Evolutionary conservation across 108 stramenopile species (phyloP), one percentile per base, ranked within the genome.

Genomic region (Cylindrotheca fusiformis): DNA sequence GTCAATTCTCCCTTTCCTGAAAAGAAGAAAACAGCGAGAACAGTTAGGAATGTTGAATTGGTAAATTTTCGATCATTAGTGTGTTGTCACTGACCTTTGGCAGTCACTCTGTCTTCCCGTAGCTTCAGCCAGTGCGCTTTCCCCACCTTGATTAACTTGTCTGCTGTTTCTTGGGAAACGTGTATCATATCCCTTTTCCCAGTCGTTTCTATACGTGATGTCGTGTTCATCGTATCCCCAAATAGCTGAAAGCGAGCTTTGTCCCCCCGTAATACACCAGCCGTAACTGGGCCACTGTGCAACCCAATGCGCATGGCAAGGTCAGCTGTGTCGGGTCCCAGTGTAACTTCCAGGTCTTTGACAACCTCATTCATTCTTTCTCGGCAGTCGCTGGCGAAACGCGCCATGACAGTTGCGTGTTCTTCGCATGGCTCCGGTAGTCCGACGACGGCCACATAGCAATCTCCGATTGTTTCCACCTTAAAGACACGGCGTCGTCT

Each of bases 81-180:
- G 36, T 14, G 36, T 22, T 51, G 20, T 6, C 50, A n/a, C 50
- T 51, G 19, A 17, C 74, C 74, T 41, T 75, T 75, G 18, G 68
- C 74, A 2, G 28, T 32, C 21, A 75, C 74, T 23, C 47, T 28
- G 1, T 48, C 61, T n/a, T 55, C 62, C 29, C 74, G 41, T 46
- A 46, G 53, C 2, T 27, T 26, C 20, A 75, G n/a, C 74, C 74
- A 75, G 1, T 25, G 21, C 22, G 45, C 54, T 33, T 69, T 68
- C 0, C 74, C 74, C 21, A 20, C 26, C 0, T 23, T 54, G 3
- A 63, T 51, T 1, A 75, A 55, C 8, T 45, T 4, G 36, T 68
- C 74, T 1, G 74, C 74, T 17, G 74, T 75, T 14, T 26, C 41
- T 57, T 62, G 53, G n/a, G 73, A 74, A 33, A 53, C 36, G 14